Percentiles rank a stretch among this genome's conserved stretches.
Evolutionary conservation across 2,329 filamentous ascomycete genomes (phyloP).

Genomic region (Monosporascus ibericus): DNA sequence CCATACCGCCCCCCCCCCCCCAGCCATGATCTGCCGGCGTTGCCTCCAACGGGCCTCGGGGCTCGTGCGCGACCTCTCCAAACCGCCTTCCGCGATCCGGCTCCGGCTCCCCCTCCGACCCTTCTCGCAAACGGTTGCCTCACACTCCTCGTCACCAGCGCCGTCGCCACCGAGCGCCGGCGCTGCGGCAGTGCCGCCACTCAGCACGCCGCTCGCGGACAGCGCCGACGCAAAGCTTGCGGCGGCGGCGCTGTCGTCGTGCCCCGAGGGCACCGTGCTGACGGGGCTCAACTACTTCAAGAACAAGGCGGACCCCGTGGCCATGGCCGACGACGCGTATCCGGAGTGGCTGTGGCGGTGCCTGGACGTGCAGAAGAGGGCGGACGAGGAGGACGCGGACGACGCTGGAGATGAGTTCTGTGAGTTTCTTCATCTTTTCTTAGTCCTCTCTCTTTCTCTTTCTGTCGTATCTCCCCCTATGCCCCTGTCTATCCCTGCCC

Average conservation of each 20-base stretch:
- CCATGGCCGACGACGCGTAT: constrained; percentile 68
- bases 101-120: constrained; percentile 21
- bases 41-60: constrained; percentile 44
- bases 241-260: constrained; percentile 37
- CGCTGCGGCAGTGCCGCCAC: constrained; percentile 12
- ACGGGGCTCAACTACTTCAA: constrained; percentile 75
- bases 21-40: constrained; percentile 35
- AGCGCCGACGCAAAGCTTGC: constrained; percentile 8
- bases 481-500: neutral
- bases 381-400: constrained; percentile 40
- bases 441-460: neutral
- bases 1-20: too few species aligned
- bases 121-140: constrained; percentile 33
- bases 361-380: constrained; percentile 55
- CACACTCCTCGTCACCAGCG: constrained; percentile 26
- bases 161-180: constrained; percentile 23
- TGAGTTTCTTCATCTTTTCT: constrained; percentile 38
- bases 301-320: constrained; percentile 65
- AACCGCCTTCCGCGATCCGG: constrained; percentile 9
- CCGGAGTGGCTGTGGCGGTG: constrained; percentile 75
- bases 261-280: constrained; percentile 63
- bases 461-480: neutral
- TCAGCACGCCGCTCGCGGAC: constrained; percentile 23
- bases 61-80: constrained; percentile 14
- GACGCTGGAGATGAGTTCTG: constrained; percentile 71